Percentiles rank a stretch among this genome's conserved stretches.
Conservation (phyloP, 140 eudicot genomes). For the Eryngium alpinum region DNA sequence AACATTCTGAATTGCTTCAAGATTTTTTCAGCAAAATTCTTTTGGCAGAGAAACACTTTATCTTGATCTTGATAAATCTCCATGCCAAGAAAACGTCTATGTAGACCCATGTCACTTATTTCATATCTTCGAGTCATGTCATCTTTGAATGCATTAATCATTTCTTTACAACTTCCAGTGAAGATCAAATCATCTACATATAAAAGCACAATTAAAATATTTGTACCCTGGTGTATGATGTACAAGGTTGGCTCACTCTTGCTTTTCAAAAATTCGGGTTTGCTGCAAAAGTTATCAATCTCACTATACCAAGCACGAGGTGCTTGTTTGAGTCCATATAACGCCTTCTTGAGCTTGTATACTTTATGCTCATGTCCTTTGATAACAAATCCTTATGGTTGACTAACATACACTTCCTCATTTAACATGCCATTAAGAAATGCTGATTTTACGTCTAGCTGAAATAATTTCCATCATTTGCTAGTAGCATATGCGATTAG, state of each 20-base stretch:
- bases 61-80: constrained; percentile 3
- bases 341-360: background rate
- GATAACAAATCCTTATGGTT: constrained; percentile 4
- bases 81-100: constrained; percentile 15
- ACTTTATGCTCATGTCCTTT: background rate
- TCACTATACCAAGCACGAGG: background rate
- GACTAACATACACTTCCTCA: background rate
- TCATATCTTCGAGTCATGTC: background rate
- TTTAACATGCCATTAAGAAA: background rate
- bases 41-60: constrained; percentile 2
- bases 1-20: constrained; percentile 9
- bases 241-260: background rate
- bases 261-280: background rate
- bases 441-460: background rate
- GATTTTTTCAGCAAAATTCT: background rate
- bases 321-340: background rate
- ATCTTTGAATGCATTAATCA: background rate
- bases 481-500: background rate
- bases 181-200: background rate
- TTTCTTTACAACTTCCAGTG: background rate
- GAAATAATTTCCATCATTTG: background rate
- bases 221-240: background rate
- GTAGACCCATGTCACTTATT: background rate
- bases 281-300: background rate
- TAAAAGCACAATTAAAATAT: background rate